Conservation (phyloP, 2,329 filamentous ascomycete genomes). For the Nemania sp. region DNA sequence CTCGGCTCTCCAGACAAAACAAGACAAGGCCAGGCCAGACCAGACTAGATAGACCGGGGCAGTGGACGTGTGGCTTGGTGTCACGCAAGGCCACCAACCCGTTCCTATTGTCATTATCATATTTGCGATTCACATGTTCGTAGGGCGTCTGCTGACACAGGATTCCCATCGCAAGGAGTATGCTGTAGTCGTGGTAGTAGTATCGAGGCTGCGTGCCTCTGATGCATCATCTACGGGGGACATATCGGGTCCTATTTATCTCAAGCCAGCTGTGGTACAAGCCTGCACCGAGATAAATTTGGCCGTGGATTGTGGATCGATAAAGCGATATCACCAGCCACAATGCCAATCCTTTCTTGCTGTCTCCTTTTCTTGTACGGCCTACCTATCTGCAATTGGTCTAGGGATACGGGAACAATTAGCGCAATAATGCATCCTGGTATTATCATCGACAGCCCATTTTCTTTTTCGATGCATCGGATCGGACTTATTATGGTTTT, state of each 20-base stretch:
- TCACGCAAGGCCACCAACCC: constrained; percentile 27
- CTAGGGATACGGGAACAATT: constrained; percentile 3
- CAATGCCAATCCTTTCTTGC: constrained; percentile 12
- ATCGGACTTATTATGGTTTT: constrained; percentile 1
- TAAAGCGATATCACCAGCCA: constrained; percentile 15
- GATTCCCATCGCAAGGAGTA: not conserved
- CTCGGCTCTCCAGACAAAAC: constrained; percentile 39
- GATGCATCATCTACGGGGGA: not conserved
- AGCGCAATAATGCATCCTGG: constrained; percentile 4
- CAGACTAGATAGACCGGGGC: too few species aligned
- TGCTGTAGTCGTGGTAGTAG: too few species aligned
- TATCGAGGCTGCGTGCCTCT: not conserved
- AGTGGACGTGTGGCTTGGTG: constrained; percentile 30
- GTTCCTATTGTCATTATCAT: constrained; percentile 8
- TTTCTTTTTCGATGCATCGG: constrained; percentile 31
- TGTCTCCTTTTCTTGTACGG: constrained; percentile 9
- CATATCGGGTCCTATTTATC: constrained; percentile 1
- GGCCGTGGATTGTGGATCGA: constrained; percentile 9
- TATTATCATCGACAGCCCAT: constrained; percentile 23
- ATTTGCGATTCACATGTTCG: not conserved
- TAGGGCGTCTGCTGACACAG: not conserved
- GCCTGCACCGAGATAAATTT: constrained; percentile 6
- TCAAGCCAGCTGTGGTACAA: not conserved
- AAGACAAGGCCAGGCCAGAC: constrained; percentile 20
- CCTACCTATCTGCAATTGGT: constrained; percentile 8